A percentile compares a stretch with the other conserved stretches of the same genome.
Conservation (phyloP, 441 rosid species). For the Dalechampia spathulata region DNA sequence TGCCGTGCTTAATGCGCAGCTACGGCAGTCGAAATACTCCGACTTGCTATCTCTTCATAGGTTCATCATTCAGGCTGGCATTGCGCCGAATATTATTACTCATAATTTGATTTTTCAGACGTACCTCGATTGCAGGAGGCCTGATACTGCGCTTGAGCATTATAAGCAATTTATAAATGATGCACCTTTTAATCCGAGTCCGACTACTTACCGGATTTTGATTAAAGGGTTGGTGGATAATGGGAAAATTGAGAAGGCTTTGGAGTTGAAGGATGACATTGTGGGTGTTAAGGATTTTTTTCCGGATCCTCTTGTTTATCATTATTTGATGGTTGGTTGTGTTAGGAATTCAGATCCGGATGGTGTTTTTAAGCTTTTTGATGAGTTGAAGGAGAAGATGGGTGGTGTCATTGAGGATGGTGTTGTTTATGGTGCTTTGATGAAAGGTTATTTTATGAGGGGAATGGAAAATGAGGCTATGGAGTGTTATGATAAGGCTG, state of each 20-base stretch:
- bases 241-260: conserved; percentile 55
- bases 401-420: conserved; percentile 66
- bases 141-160: conserved; percentile 68
- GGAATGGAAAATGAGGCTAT: conserved; percentile 74
- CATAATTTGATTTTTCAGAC: conserved; percentile 72
- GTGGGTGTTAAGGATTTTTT: conserved; percentile 37
- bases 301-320: conserved; percentile 56
- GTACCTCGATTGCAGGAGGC: conserved; percentile 67
- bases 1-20: conserved; percentile 72
- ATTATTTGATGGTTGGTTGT: conserved; percentile 60
- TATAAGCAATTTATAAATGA: conserved; percentile 62
- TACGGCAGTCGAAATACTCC: conserved; percentile 66
- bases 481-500: conserved; percentile 54
- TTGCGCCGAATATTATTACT: conserved; percentile 71
- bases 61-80: conserved; percentile 70
- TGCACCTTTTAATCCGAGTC: conserved; percentile 68
- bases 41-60: conserved; percentile 70
- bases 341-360: conserved; percentile 47
- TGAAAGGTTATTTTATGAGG: conserved; percentile 68
- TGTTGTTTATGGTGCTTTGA: conserved; percentile 67
- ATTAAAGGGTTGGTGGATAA: conserved; percentile 82
- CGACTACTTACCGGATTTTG: conserved; percentile 62
- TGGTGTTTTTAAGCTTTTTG: conserved; percentile 51
- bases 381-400: conserved; percentile 71
- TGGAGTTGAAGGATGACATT: conserved; percentile 88